Base-by-base conservation (phyloP, 306 rosid genomes). In the Betula pendula region DNA sequence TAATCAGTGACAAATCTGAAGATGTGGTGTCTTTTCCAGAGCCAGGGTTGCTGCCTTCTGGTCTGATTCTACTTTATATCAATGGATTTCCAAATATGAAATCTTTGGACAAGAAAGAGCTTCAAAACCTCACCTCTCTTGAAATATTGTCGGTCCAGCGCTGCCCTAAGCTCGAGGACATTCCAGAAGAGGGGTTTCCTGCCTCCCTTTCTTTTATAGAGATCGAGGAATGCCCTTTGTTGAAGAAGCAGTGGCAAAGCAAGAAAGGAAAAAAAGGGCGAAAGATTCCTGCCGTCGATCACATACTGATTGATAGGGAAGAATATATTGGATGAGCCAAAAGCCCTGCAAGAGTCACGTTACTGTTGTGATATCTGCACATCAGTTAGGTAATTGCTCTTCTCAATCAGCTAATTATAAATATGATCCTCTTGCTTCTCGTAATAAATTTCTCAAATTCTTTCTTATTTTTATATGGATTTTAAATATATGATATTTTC, bases 111-210 rank as follows among this genome's bases (percentile, higher is more conserved):
- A 45, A 55, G 1, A 29, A 65, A 27, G 24, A 42, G 2, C 5
- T 49, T 0, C 17, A 7, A 31, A 9, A 49, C 4, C 65, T 65
- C 2, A 20, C 16, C 24, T 29, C 33, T 29, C 33, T 29, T 29
- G 33, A 29, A 29, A 2, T 1, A 29, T 29, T 29, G 33, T 29
- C 2, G 33, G 2, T 29, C 33, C 2, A 29, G 33, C 2, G 1
- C 33, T 29, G 33, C 33, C 33, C 33, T 29, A 29, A 29, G 33
- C 77, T 85, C n/a, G 68, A 20, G 38, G 13, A 20, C 53, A 50
- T 83, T 48, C 81, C 83, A 35, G 67, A 71, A 24, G 72, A 78
- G 22, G 25, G 45, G 3, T 6, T 70, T 0, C 66, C 66, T 3
- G 7, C 33, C 19, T 70, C 70, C 68, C 80, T 82, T 20, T 70